A percentile compares a stretch with the other conserved stretches of the same genome.
These are phyloP conservation scores for Colletotrichum euphorbiae DNA, from an alignment of 2,329 filamentous ascomycete species.

Conservation along the genomic window DNA sequence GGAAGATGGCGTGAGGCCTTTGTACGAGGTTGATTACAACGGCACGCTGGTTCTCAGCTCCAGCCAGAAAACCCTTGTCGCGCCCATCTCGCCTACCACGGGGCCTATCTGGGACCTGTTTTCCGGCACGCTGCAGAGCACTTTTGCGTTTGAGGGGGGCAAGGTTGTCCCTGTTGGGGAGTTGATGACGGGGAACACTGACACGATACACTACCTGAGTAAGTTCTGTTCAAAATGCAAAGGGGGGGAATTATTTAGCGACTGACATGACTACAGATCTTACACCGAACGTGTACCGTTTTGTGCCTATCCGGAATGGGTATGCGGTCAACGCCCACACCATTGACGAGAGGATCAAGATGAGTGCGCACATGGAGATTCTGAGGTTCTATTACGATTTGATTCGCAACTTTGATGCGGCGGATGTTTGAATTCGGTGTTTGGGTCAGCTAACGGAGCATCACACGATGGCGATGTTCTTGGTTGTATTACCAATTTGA, in stretches of 20 bases:
- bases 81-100: slow-evolving; percentile 28
- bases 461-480: too few species aligned
- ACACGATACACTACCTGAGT: slow-evolving; percentile 36
- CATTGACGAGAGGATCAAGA: slow-evolving; percentile 36
- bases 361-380: slow-evolving; percentile 33
- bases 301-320: slow-evolving; percentile 23
- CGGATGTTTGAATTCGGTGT: background rate
- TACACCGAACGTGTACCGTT: slow-evolving; percentile 28
- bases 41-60: slow-evolving; percentile 30
- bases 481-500: too few species aligned
- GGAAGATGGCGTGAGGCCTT: slow-evolving; percentile 9
- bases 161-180: slow-evolving; percentile 31
- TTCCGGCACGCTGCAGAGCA: slow-evolving; percentile 33
- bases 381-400: slow-evolving; percentile 35
- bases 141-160: slow-evolving; percentile 32
- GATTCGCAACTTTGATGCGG: slow-evolving; percentile 35
- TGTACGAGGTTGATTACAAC: slow-evolving; percentile 35
- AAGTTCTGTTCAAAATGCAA: background rate
- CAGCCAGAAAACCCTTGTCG: slow-evolving; percentile 28
- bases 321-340: slow-evolving; percentile 31
- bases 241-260: background rate
- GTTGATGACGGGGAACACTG: slow-evolving; percentile 36
- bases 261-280: slow-evolving; percentile 10
- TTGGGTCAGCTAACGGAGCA: too few species aligned
- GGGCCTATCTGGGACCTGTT: slow-evolving; percentile 31